A percentile compares a stretch with the other conserved stretches of the same genome.
phyloP scores from a whole-genome alignment of 108 stramenopile genomes.

The Epipyxis sp. region DNA sequence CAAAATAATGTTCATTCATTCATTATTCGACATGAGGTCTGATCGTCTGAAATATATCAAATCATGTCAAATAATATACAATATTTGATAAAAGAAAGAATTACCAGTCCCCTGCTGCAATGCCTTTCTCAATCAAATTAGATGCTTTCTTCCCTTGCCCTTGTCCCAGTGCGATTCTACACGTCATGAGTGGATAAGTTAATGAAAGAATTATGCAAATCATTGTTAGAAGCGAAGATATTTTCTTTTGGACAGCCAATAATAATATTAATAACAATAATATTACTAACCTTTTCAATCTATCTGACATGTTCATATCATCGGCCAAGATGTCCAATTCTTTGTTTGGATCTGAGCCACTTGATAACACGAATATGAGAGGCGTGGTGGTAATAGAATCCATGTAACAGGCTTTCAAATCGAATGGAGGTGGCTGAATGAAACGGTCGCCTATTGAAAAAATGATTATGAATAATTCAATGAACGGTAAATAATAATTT shows the following conservation, averaged over 20 bases:
- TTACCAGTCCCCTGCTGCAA: constrained; percentile 54
- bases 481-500: too few relatives aligned
- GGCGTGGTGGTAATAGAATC: constrained; percentile 55
- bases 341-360: constrained; percentile 64
- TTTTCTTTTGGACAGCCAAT: too few relatives aligned
- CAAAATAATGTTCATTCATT: neutral
- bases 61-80: too few relatives aligned
- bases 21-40: constrained; percentile 61
- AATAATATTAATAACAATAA: too few relatives aligned
- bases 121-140: constrained; percentile 52
- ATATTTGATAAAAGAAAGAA: too few relatives aligned
- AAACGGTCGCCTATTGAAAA: too few relatives aligned
- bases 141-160: constrained; percentile 60
- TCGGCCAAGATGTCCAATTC: constrained; percentile 57
- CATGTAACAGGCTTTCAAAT: constrained; percentile 57
- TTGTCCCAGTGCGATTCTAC: constrained; percentile 63
- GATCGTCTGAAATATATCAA: too few relatives aligned
- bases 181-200: too few relatives aligned
- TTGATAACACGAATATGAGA: constrained; percentile 62
- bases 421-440: constrained; percentile 63
- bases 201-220: too few relatives aligned
- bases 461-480: too few relatives aligned
- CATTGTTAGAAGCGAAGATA: too few relatives aligned
- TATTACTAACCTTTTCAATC: too few relatives aligned
- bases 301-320: constrained; percentile 40